Evolutionary conservation across 2,329 filamentous ascomycete species (phyloP), one percentile per base, ranked within the genome.

Genomic region (Penicillium sp.): DNA sequence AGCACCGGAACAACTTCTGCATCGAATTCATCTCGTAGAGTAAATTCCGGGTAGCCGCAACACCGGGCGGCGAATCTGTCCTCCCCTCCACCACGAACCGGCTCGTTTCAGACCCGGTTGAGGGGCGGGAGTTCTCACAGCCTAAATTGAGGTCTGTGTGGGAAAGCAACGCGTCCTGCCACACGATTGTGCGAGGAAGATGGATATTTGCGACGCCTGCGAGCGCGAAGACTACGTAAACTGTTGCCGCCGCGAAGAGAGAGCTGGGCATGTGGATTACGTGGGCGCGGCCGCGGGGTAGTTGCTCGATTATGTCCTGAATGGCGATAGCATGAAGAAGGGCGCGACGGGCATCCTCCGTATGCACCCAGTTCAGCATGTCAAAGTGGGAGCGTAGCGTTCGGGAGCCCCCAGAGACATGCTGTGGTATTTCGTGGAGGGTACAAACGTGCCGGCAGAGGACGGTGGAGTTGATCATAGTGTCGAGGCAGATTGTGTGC

Each of bases 11-110:
- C 9, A 82, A 67, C 67, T 81, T 81, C 62, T 81, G 79, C 71
- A 82, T 79, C 19, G 78, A 79, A 63, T 81, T 81, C 64, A 82
- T 68, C 62, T 82, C 80, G 64, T 82, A 82, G n/a, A 81, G 65
- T 45, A 82, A 65, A 69, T 81, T 81, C 48, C 77, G 73, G 13
- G 71, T 71, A 5, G 69, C 69, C 1, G 66, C 72, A 41, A 63
- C 63, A 8, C 67, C 69, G 2, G 67, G 64, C 3, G 67, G 63
- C 9, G 64, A 65, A 3, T 69, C 63, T 1, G 69, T 64, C 9
- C 64, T 61, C 1, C 72, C 73, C 21, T 73, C 73, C 44, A 75
- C 69, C 5, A 81, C 71, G 56, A 79, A 81, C 2, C 73, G 66
- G 26, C 70, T 69, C 9, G 78, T 81, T 55, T 80, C 78, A 1